Percentiles rank a stretch among this genome's conserved stretches.
Conservation (phyloP, 1,139 yeast genomes). For the Taphrina betulina region DNA sequence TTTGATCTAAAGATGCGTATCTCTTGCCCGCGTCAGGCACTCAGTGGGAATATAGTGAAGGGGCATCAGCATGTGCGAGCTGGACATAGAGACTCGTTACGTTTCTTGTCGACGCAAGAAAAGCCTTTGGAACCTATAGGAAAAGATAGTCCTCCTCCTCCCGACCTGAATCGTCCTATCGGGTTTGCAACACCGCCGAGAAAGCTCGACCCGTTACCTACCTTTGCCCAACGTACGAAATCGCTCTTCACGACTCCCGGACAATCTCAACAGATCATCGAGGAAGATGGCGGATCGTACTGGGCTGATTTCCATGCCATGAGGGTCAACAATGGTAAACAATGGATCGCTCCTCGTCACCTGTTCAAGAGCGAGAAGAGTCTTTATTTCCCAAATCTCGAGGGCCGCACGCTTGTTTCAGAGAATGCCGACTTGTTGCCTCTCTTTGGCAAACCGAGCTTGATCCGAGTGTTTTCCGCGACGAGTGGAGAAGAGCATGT, state of each 20-base stretch:
- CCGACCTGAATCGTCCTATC: conserved; percentile 23
- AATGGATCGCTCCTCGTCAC: conserved; percentile 34
- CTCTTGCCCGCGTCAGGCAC: no score
- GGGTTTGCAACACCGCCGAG: conserved; percentile 21
- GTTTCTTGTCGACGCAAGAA: no score
- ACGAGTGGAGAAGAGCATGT: conserved; percentile 31
- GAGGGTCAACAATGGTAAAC: conserved; percentile 33
- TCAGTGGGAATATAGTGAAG: no score
- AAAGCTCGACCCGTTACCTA: conserved; percentile 8
- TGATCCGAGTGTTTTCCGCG: conserved; percentile 47
- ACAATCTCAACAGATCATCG: conserved; percentile 22
- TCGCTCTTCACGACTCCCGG: conserved; percentile 24
- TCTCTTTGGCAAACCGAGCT: conserved; percentile 56
- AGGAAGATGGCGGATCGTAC: conserved; percentile 32
- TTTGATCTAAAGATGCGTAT: no score
- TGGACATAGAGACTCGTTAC: no score
- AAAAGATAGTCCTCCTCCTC: conserved; percentile 22
- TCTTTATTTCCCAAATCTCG: conserved; percentile 78
- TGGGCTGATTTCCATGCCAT: conserved; percentile 36
- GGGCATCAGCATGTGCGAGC: no score
- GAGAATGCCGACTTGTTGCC: conserved; percentile 49
- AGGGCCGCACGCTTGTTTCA: conserved; percentile 56
- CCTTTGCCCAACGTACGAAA: conserved; percentile 22
- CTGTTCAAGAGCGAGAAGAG: conserved; percentile 49
- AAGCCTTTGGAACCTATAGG: no score